Conservation (phyloP, 495 filamentous ascomycete genomes). For the Lasiosphaeria hispida region DNA sequence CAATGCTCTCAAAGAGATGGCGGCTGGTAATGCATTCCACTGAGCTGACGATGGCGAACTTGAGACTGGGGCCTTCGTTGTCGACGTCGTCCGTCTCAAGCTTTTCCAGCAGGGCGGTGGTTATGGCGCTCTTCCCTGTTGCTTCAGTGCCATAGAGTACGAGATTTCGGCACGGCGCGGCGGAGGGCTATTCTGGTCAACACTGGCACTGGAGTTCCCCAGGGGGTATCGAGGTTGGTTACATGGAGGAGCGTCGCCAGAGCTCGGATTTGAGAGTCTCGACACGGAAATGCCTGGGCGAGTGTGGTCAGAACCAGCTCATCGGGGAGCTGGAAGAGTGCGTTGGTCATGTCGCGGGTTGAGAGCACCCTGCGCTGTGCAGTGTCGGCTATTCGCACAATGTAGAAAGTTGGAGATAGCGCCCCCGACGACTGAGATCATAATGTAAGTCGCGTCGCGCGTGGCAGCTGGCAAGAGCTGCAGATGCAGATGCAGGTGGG, state of each 20-base stretch:
- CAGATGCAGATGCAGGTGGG: too few species aligned
- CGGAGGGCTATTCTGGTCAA: conserved; percentile 33
- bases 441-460: too few species aligned
- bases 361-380: too few species aligned
- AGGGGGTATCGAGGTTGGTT: conserved; percentile 4
- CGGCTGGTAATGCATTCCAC: conserved; percentile 86
- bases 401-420: too few species aligned
- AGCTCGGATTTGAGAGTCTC: conserved; percentile 61
- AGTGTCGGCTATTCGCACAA: too few species aligned
- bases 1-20: conserved; percentile 74
- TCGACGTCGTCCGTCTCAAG: conserved; percentile 18
- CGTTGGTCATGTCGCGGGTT: conserved; percentile 12
- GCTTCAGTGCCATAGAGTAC: conserved; percentile 83
- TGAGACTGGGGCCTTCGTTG: conserved; percentile 30
- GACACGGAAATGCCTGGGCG: conserved; percentile 53
- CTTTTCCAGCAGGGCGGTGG: conserved; percentile 55
- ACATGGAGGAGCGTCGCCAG: conserved; percentile 63
- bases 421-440: too few species aligned
- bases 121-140: conserved; percentile 83
- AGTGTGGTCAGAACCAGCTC: conserved; percentile 54
- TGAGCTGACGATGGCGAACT: conserved; percentile 71
- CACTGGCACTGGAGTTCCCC: not conserved
- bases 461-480: too few species aligned
- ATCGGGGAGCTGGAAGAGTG: conserved; percentile 48
- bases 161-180: conserved; percentile 54